Evolutionary conservation across 768 basidiomycete species (phyloP), one percentile per base, ranked within the genome.

Genomic region (Pholiota microspora): DNA sequence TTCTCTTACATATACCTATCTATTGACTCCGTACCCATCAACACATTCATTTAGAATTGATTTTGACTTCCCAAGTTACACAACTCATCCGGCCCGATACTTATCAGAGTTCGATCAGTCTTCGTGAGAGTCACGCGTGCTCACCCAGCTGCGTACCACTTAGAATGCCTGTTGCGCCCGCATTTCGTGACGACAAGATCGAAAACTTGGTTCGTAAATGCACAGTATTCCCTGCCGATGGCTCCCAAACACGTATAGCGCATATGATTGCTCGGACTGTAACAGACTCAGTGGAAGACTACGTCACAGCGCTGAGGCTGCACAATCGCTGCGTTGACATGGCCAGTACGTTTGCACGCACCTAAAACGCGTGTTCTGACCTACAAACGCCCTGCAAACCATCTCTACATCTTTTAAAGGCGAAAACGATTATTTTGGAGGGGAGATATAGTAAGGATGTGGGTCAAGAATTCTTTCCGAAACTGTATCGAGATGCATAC

Each of bases 391-490:
- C 31, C 6, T 7, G n/a, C 32, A 29, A 38, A n/a, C n/a, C 31
- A 53, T 34, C 15, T 56, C 38, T 53, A 29, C 31, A 34, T 61
- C 45, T 54, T 55, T 40, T 56, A 28, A 49, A 55, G 54, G 47
- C 44, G 3, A 45, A 38, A 59, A 44, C 54, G 55, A 21, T 32
- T 61, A 23, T 61, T 61, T 35, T 61, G 60, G 60, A 55, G 60
- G 50, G 60, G 60, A 49, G 58, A 61, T 53, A 45, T 61, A 27
- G 54, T 61, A 25, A 54, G 25, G 50, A 58, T 59, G 57, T 56
- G 53, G 55, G 57, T 50, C 51, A 56, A 27, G 27, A 54, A n/a
- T 45, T 53, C 51, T 50, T 59, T 18, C 51, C 46, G 13, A 5
- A 49, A 24, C 35, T 5, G n/a, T 57, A 57, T 36, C 45, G 35